Conservation (phyloP, 441 rosid species). For the Metrosideros polymorpha region DNA sequence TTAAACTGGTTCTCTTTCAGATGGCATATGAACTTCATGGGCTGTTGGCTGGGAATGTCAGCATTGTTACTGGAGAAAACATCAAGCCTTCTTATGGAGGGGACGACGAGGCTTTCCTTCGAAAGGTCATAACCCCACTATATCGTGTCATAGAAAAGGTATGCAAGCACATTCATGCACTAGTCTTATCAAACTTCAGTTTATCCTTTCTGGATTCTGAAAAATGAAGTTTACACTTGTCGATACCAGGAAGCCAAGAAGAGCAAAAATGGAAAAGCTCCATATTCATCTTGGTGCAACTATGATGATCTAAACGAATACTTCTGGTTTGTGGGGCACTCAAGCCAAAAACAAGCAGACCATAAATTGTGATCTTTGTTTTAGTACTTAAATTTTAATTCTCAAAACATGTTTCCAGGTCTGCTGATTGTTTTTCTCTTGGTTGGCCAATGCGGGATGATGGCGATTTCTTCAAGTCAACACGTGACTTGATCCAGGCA, state of each 20-base stretch:
- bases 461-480: slow-evolving; percentile 88
- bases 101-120: slow-evolving; percentile 91
- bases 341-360: slow-evolving; percentile 1
- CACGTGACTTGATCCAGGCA: slow-evolving; percentile 47
- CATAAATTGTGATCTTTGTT: background rate
- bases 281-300: slow-evolving; percentile 94
- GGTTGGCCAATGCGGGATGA: slow-evolving; percentile 99
- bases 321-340: slow-evolving; percentile 67
- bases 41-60: slow-evolving; percentile 88
- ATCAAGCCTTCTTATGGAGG: slow-evolving; percentile 99
- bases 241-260: slow-evolving; percentile 73
- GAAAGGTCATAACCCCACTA: slow-evolving; percentile 90
- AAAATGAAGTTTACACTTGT: slow-evolving; percentile 7
- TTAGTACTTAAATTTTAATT: background rate
- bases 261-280: slow-evolving; percentile 73
- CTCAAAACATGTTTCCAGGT: slow-evolving; percentile 33
- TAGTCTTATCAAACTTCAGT: background rate
- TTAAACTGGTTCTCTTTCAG: slow-evolving; percentile 28
- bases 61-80: slow-evolving; percentile 98
- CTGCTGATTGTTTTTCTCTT: slow-evolving; percentile 92
- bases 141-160: slow-evolving; percentile 86
- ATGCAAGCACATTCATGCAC: slow-evolving; percentile 9
- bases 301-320: slow-evolving; percentile 98
- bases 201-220: slow-evolving; percentile 8
- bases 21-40: slow-evolving; percentile 99